Evolutionary conservation across 306 rosid species (phyloP).

Genomic region (Vigna angularis): DNA sequence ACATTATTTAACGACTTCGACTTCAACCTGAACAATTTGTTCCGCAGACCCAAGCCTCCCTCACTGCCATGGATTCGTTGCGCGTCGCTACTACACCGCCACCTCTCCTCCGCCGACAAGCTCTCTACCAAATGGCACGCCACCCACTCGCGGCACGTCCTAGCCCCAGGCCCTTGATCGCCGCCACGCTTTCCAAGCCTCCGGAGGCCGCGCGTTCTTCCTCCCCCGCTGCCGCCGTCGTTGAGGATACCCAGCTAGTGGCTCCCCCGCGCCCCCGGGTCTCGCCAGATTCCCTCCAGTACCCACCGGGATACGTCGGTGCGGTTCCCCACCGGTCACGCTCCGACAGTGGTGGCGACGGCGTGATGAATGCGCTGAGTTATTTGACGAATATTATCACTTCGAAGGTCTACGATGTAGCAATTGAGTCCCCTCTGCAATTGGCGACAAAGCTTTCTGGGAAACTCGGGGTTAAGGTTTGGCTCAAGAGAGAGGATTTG

Average conservation of each 20-base stretch:
- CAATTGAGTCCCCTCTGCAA: constrained; percentile 82
- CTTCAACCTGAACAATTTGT: not conserved
- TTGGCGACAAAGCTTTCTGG: constrained; percentile 77
- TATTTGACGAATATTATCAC: constrained; percentile 81
- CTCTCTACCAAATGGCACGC: not conserved
- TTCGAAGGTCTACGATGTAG: constrained; percentile 87
- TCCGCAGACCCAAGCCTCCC: not conserved
- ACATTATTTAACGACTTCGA: too few species aligned
- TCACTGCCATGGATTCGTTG: constrained; percentile 59
- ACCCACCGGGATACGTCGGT: constrained; percentile 82
- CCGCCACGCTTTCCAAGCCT: constrained; percentile 61
- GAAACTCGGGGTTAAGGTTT: constrained; percentile 68
- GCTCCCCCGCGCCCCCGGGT: constrained; percentile 42
- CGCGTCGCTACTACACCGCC: constrained; percentile 47
- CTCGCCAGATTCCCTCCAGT: constrained; percentile 64
- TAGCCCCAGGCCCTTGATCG: constrained; percentile 36
- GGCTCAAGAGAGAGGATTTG: constrained; percentile 95
- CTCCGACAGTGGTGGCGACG: constrained; percentile 33
- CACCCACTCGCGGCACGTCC: not conserved
- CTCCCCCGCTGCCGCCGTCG: constrained; percentile 7
- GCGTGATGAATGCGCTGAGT: constrained; percentile 55
- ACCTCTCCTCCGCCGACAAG: constrained; percentile 34
- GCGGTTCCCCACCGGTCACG: constrained; percentile 60
- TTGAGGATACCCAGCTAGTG: constrained; percentile 17
- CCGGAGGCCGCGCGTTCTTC: constrained; percentile 45